Evolutionary conservation across 75 land plant species (phyloP), one percentile per base, ranked within the genome.

Genomic region (Ceratopteris richardii): DNA sequence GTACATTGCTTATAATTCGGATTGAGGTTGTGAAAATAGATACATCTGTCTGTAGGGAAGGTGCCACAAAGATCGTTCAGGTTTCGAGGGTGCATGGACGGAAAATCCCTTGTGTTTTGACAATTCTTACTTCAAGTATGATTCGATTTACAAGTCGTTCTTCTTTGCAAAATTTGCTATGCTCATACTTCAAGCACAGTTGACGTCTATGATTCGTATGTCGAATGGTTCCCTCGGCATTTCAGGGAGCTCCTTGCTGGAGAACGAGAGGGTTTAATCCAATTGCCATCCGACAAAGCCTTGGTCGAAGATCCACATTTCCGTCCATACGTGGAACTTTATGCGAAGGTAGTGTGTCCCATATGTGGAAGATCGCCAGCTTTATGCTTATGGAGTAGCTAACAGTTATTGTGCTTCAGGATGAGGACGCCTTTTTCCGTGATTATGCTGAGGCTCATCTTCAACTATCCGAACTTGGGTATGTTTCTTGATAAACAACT

Each of bases 21-120:
- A 33, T 33, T 3, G 37, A n/a, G n/a, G n/a, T n/a, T n/a, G n/a
- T n/a, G n/a, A 40, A 14, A 40, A 40, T 10, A 40, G 13, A 40
- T 10, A 7, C 53, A 19, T 13, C 58, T n/a, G 31, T 46, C 25
- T 27, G 18, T 78, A 94, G 98, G 98, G 98, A 48, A 76, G 96
- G 63, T 82, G 82, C 47, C 98, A 94, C 81, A 86, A 83, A 79
- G 98, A 94, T 30, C 76, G 96, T 0, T 94, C 98, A 61, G 98
- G 98, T 31, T 94, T 89, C 62, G 98, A 94, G 43, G 98, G 98
- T 7, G 65, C 98, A 0, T 94, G 98, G 98, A 94, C 98, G 3
- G 9, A 62, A 10, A 79, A 88, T 31, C 95, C 95, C 46, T 76
- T 88, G 5, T 69, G 73, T 33, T 93, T 93, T 66, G 98, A 93